phyloP scores from a whole-genome alignment of 2,329 filamentous ascomycete species.

The Knufia fluminis region DNA sequence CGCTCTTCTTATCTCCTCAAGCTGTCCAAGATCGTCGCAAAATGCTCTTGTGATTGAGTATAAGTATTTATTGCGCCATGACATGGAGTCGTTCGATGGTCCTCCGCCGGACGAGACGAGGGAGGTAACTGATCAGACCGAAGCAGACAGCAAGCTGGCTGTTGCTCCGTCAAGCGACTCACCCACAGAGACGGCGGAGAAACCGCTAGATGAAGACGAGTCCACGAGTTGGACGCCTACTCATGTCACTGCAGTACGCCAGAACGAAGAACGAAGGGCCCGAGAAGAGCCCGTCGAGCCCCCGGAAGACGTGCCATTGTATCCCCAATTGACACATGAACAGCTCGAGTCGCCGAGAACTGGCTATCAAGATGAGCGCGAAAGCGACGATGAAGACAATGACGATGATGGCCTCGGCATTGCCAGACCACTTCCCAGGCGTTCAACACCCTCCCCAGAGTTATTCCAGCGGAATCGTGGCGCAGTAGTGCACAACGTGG shows the following conservation, averaged over 20 bases:
- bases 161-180: neutral
- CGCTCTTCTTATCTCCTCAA: too few relatives aligned
- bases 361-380: conserved; percentile 31
- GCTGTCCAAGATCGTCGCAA: too few relatives aligned
- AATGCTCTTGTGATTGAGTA: conserved; percentile 4
- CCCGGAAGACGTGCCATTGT: neutral
- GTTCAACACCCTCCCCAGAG: conserved; percentile 29
- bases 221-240: neutral
- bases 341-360: conserved; percentile 10
- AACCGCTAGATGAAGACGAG: neutral
- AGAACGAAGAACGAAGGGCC: neutral
- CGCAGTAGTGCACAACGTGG: conserved; percentile 28
- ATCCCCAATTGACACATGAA: conserved; percentile 8
- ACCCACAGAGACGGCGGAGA: neutral
- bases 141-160: neutral
- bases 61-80: neutral
- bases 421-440: conserved; percentile 37
- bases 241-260: neutral
- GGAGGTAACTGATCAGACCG: neutral
- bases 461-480: conserved; percentile 32
- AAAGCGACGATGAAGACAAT: conserved; percentile 34
- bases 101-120: neutral
- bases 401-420: conserved; percentile 38
- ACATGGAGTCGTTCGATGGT: conserved; percentile 5
- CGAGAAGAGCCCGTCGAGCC: neutral